Conservation (phyloP, 169 alveolate genomes). For the Amoebophrya sp. region DNA sequence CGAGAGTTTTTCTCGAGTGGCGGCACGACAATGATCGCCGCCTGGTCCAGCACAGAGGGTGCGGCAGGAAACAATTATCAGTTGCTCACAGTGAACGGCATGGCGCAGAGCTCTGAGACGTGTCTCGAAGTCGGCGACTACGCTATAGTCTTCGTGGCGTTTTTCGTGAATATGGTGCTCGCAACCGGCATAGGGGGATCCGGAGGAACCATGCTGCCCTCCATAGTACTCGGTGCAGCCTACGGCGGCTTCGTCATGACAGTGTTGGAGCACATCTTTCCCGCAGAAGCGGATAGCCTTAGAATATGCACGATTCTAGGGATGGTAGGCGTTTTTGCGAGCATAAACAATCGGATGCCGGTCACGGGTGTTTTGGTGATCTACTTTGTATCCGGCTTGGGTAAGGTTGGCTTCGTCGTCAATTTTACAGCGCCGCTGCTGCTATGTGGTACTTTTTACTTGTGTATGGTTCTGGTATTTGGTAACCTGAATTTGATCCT, state of each 20-base stretch:
- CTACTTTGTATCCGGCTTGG: neutral
- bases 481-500: too few relatives aligned
- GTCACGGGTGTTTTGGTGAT: neutral
- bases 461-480: too few relatives aligned
- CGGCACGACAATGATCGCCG: too few relatives aligned
- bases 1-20: too few relatives aligned
- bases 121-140: neutral
- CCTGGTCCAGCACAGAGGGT: too few relatives aligned
- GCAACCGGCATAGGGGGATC: neutral
- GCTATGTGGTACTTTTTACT: neutral
- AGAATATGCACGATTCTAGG: neutral
- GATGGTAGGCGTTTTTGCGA: neutral
- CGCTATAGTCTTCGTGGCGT: neutral
- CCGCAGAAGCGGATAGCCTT: neutral
- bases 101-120: too few relatives aligned
- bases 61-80: too few relatives aligned
- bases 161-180: neutral
- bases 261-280: neutral
- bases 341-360: neutral
- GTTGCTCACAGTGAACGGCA: too few relatives aligned
- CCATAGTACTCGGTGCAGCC: neutral
- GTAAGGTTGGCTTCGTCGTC: neutral
- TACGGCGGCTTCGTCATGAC: neutral
- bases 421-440: neutral
- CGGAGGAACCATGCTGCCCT: neutral